phyloP scores from a whole-genome alignment of 164 flowering plant species.

The Vitis cinerea region DNA sequence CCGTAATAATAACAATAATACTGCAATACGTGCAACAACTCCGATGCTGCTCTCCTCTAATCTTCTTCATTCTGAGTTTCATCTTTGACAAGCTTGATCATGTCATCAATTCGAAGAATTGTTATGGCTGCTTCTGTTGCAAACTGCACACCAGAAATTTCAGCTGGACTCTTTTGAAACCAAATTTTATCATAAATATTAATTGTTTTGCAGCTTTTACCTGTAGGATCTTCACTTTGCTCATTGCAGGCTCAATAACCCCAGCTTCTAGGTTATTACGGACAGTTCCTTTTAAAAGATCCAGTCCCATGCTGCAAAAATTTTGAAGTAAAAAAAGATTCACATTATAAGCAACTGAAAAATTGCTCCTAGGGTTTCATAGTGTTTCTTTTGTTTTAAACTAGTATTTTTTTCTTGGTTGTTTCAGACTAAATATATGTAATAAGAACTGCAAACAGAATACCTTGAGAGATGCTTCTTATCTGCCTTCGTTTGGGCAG shows the following conservation, averaged over 20 bases:
- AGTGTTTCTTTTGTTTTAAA: too few relatives aligned
- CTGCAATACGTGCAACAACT: too few relatives aligned
- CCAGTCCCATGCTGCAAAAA: slow-evolving; percentile 88
- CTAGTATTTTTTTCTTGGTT: too few relatives aligned
- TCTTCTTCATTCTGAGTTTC: slow-evolving; percentile 55
- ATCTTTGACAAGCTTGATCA: slow-evolving; percentile 92
- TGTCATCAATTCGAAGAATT: slow-evolving; percentile 94
- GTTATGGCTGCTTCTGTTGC: slow-evolving; percentile 99
- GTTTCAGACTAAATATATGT: too few relatives aligned
- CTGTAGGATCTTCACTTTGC: slow-evolving; percentile 99
- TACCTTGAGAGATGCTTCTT: slow-evolving; percentile 93
- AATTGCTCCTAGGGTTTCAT: not conserved
- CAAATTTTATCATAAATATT: not conserved
- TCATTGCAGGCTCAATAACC: slow-evolving; percentile 98
- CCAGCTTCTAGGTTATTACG: slow-evolving; percentile 96
- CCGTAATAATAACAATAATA: too few relatives aligned
- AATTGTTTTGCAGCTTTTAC: slow-evolving; percentile 23
- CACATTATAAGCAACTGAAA: not conserved
- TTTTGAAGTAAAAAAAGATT: not conserved
- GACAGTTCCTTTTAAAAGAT: slow-evolving; percentile 68
- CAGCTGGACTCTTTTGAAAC: not conserved
- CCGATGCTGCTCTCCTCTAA: too few relatives aligned
- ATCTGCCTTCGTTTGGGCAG: slow-evolving; percentile 91
- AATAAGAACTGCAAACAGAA: not conserved
- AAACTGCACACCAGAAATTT: slow-evolving; percentile 49